Evolutionary conservation across 2,329 filamentous ascomycete genomes (phyloP), one percentile per base, ranked within the genome.

Genomic region (Cordyceps tenuipes): DNA sequence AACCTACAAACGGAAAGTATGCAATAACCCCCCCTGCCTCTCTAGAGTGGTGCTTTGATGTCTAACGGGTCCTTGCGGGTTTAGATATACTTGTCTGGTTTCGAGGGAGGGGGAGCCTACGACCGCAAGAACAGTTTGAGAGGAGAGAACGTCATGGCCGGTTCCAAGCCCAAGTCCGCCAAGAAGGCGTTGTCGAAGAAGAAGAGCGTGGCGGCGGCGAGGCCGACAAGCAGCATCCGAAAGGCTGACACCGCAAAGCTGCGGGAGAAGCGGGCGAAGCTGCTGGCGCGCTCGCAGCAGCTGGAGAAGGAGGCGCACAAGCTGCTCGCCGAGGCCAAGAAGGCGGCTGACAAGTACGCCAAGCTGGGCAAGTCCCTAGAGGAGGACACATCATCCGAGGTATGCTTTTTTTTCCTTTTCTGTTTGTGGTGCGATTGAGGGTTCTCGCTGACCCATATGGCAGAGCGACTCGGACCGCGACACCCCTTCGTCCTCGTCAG

Each of bases 301-400:
- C 69, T 78, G 41, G 73, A 77, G 66, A 66, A 65, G 3, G 69
- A 78, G 66, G 75, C 72, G 2, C 63, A 68, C 23, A 74, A 75
- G 68, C 62, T 81, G 39, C 64, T 76, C 64, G 67, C 65, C 0
- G 71, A 79, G 60, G 73, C 78, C 0, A 71, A 75, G 62, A 72
- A 70, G 60, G 64, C 66, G 26, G 65, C 66, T 31, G 65, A 65
- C 10, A 63, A 69, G 47, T 70, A 72, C 43, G 65, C 70, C 57
- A 61, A 61, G 23, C 59, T 69, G 56, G 64, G 62, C 9, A 54
- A 62, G 39, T 53, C 54, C 4, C 60, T 64, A 17, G 50, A 68
- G 62, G 63, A 23, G 23, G 44, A 54, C 41, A 52, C 57, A 17
- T 65, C 36, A 31, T 39, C 68, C 57, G 66, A 67, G 39, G 60